Evolutionary conservation across 1,284 basidiomycete species (phyloP).

Genomic region (Trametes sp.): DNA sequence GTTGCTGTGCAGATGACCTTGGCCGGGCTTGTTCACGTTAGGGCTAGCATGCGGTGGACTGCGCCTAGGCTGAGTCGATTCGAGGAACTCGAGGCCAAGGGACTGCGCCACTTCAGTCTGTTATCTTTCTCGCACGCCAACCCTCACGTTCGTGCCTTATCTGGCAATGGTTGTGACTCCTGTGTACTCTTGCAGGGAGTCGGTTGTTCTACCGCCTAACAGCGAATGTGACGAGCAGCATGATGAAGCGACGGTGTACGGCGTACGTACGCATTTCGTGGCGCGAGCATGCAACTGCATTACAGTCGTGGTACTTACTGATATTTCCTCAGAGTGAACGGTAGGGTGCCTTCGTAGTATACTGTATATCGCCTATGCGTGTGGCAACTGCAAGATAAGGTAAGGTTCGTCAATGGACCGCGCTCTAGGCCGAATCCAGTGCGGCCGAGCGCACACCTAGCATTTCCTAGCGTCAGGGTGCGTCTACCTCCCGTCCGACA

Average conservation of each 20-base stretch:
- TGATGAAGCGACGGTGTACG: no score
- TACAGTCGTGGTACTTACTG: no score
- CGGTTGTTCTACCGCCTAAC: no score
- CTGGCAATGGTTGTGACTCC: no score
- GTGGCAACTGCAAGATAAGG: neutral
- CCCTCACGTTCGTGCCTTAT: neutral
- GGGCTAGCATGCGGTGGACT: neutral
- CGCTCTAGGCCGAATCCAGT: slow-evolving; percentile 6
- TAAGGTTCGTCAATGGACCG: neutral
- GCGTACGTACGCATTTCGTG: no score
- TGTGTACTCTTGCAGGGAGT: no score
- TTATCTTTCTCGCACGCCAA: neutral
- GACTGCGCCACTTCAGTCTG: neutral
- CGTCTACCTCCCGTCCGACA: neutral
- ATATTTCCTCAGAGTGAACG: no score
- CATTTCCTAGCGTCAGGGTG: neutral
- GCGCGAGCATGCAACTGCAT: no score
- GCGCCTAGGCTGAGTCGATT: neutral
- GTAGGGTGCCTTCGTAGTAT: no score
- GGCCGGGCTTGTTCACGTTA: neutral
- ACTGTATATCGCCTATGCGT: neutral
- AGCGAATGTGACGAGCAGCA: no score
- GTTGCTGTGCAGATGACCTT: neutral
- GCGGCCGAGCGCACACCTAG: neutral
- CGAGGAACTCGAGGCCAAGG: neutral